phyloP scores from a whole-genome alignment of 164 flowering plant genomes.

The Taxillus chinensis region DNA sequence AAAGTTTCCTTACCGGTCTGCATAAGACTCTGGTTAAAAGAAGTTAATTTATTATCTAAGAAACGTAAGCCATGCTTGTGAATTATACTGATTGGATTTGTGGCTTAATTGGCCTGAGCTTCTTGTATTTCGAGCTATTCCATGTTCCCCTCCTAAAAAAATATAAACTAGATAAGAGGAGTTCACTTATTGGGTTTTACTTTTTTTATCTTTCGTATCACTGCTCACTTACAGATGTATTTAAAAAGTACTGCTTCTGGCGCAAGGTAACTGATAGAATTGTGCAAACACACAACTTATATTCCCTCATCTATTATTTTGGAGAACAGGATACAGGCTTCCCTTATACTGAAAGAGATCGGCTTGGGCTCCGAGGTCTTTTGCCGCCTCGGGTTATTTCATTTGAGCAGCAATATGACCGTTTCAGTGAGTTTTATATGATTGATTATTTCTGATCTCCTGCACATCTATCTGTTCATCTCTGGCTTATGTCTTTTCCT shows the following conservation, averaged over 20 bases:
- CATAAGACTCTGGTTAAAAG: too few species aligned
- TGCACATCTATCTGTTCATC: neutral
- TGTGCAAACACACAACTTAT: neutral
- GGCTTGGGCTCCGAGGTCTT: constrained; percentile 97
- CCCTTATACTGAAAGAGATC: constrained; percentile 87
- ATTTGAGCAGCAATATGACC: constrained; percentile 89
- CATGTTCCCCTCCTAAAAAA: too few species aligned
- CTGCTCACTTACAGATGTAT: too few species aligned
- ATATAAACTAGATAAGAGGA: too few species aligned
- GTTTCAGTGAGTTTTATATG: constrained; percentile 64
- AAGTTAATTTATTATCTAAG: too few species aligned
- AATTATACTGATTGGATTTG: too few species aligned
- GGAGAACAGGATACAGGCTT: constrained; percentile 86
- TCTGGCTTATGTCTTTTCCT: neutral
- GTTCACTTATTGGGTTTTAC: too few species aligned
- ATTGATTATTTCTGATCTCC: neutral
- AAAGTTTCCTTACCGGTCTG: too few species aligned
- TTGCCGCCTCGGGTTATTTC: constrained; percentile 96
- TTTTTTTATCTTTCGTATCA: too few species aligned
- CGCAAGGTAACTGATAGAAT: neutral
- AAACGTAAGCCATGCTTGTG: too few species aligned
- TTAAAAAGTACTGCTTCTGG: neutral
- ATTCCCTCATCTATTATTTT: constrained; percentile 1
- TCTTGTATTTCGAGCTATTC: too few species aligned
- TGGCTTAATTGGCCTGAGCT: too few species aligned